Conservation (phyloP, 2,329 filamentous ascomycete genomes). For the Xylaria sp. region DNA sequence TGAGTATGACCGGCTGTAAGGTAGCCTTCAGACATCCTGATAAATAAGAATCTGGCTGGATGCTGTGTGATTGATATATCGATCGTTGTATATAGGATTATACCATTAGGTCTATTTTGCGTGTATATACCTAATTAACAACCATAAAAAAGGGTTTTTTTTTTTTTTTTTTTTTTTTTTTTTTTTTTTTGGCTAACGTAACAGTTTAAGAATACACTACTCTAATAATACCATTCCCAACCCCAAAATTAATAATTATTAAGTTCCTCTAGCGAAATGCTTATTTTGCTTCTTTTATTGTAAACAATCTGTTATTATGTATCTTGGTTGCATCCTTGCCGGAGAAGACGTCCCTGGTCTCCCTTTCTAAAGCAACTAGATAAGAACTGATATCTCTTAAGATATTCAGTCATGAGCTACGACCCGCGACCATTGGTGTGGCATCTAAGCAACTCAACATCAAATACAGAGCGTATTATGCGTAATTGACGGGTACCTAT, state of each 20-base stretch:
- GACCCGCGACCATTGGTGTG: too few relatives aligned
- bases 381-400: too few relatives aligned
- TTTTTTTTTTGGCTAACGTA: too few relatives aligned
- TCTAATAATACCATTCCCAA: not conserved
- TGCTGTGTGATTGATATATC: not conserved
- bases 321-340: not conserved
- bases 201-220: not conserved
- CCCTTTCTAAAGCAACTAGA: too few relatives aligned
- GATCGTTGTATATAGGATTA: not conserved
- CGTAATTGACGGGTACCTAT: not conserved
- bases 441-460: not conserved
- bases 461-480: not conserved
- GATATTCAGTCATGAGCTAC: too few relatives aligned
- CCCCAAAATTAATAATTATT: not conserved
- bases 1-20: not conserved
- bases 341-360: too few relatives aligned
- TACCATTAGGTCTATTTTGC: too few relatives aligned
- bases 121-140: slow-evolving; percentile 11
- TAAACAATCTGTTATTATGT: too few relatives aligned
- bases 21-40: not conserved
- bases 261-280: not conserved
- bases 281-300: not conserved
- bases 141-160: not conserved
- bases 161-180: too few relatives aligned
- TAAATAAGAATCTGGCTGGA: not conserved